Evolutionary conservation across 306 rosid species (phyloP), one percentile per base, ranked within the genome.

Genomic region (Casuarina cunninghamiana): DNA sequence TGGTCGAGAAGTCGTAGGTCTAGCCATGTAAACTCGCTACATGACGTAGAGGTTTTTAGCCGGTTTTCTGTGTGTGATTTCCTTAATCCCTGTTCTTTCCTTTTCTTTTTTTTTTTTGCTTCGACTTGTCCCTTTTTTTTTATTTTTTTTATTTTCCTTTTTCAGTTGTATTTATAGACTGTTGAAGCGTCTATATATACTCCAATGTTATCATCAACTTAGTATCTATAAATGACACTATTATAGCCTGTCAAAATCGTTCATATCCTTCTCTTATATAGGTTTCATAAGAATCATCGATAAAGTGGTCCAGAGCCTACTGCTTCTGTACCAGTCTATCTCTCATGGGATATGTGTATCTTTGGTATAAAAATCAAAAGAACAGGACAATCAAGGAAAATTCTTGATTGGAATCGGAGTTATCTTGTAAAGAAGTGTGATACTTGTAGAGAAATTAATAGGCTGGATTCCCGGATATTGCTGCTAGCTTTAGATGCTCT

Each of bases 131-230:
- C 45, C 13, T 15, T 17, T 53, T 16, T 41, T 49, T 17, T 49
- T 2, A 13, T 21, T 75, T 63, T 17, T 61, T 5, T 74, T 6
- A 26, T 39, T 48, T 48, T 10, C 11, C 51, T 3, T 48, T 26
- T 48, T 48, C 13, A 48, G 61, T 35, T 60, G 54, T 54, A 48
- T 71, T 53, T 63, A 63, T 54, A 79, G 83, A 75, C 84, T 39
- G 32, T 53, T 38, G 37, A 75, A 53, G 7, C 71, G 44, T 32
- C 73, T 61, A 69, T 61, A 41, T 66, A 42, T 73, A 26, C 35
- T 48, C 61, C 58, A 41, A 68, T 68, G 45, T 68, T 26, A 26
- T 26, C 45, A 44, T 43, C 21, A 63, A 49, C 10, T 38, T 48
- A 26, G 32, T 46, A 15, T 71, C 57, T 35, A 32, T 70, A 48